phyloP scores from a whole-genome alignment of 2,329 filamentous ascomycete genomes.

The Talaromyces sp. region DNA sequence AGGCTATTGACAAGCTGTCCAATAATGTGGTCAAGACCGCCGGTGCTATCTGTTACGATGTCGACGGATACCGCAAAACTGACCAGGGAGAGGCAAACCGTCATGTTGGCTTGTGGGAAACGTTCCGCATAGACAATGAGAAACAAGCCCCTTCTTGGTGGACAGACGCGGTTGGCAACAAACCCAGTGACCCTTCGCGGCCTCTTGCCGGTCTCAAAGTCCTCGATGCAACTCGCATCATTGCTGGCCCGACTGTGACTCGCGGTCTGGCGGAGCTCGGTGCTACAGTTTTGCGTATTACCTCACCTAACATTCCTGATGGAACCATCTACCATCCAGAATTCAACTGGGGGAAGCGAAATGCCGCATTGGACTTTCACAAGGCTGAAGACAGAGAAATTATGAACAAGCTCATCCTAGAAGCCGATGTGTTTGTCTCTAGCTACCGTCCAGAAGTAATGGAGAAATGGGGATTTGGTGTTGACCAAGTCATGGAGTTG shows the following conservation, averaged over 20 bases:
- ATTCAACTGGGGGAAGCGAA: conserved; percentile 6
- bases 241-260: conserved; percentile 44
- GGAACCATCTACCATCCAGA: conserved; percentile 4
- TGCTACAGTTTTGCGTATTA: conserved; percentile 22
- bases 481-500: conserved; percentile 3
- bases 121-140: conserved; percentile 4
- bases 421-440: conserved; percentile 2
- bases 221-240: conserved; percentile 45
- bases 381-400: conserved; percentile 1
- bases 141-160: conserved; percentile 33
- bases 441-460: conserved; percentile 1
- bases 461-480: conserved; percentile 3
- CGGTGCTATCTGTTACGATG: neutral
- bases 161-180: conserved; percentile 26
- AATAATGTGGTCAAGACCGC: neutral
- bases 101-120: conserved; percentile 4
- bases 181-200: conserved; percentile 21
- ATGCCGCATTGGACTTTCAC: conserved; percentile 1
- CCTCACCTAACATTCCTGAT: conserved; percentile 2
- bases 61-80: neutral
- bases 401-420: neutral
- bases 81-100: conserved; percentile 5
- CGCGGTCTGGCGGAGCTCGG: conserved; percentile 43
- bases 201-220: conserved; percentile 47
- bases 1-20: neutral